Evolutionary conservation across 139 green algal species (phyloP), one percentile per base, ranked within the genome.

Genomic region (Chloropicon primus): DNA sequence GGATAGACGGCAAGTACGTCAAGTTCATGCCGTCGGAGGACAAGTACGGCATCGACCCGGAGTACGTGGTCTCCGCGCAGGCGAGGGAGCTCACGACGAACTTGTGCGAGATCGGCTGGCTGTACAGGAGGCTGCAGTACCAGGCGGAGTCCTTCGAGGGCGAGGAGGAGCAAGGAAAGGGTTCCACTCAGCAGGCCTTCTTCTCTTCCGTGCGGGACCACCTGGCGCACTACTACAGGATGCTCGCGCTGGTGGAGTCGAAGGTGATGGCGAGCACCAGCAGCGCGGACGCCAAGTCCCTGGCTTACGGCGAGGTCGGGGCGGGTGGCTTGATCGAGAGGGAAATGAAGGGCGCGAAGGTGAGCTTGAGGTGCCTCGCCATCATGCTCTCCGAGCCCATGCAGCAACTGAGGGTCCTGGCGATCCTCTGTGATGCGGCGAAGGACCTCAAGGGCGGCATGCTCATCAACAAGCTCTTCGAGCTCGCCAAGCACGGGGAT

Each of bases 401-500:
- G 41, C 41, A 62, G 41, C 41, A 62, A 17, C 41, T 62, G 10
- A 5, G 41, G 41, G 41, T 62, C 17, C 79, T 98, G 77, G 93
- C 92, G n/a, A 71, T 79, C 3, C 79, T 95, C 28, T 85, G 86
- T 2, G 91, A 96, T 54, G 81, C 71, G 0, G 75, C 53, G 1
- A 22, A 71, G 1, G 54, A 54, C 22, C 73, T 87, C 71, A 76
- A 80, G 0, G 94, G 91, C 0, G 94, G 92, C 3, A 81, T 82
- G 41, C 84, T 96, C 2, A 84, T 91, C 22, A 82, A 82, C 24
- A 80, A 77, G 21, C 82, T 98, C 62, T 87, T 92, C 72, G 84
- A 85, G 22, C 74, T 85, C 0, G 27, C 87, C 88, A 22, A 82
- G 74, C 89, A 96, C 77, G 93, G 93, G 0, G 90, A 96, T 80